Base-by-base conservation (phyloP, 1,284 basidiomycete genomes). In the Rhodotorula glutinis region DNA sequence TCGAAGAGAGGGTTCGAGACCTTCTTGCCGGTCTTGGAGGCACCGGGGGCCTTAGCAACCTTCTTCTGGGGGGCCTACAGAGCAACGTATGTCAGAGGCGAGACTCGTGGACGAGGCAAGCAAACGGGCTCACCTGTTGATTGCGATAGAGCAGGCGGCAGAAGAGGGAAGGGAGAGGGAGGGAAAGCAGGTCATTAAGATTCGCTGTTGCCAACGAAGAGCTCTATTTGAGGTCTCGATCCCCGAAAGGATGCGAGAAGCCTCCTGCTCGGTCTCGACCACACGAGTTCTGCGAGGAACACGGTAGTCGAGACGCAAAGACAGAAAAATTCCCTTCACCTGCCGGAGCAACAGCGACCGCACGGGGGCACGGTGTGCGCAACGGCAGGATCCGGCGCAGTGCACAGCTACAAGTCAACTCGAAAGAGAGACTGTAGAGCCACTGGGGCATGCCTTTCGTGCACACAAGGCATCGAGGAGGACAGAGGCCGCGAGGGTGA, bases 1-100 rank as follows among this genome's bases (percentile, higher is more conserved):
- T 97, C 93, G 80, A 98, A 96, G 77, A 98, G 88, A 78, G 95
- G 92, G 85, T 98, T 97, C 62, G 66, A 64, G 84, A 93, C 93
- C 79, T 87, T 85, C 64, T 84, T 79, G 80, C 83, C 82, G 75
- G 69, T 59, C 66, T 73, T 73, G 83, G 92, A 91, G 29, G 62
- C 54, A 53, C 63, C 65, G 57, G 72, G 71, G 60, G 70, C 68
- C 61, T 72, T 63, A 49, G 73, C 73, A 54, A 72, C 69, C 63
- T 68, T 68, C 41, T 53, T 53, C 33, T 55, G 46, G 38, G 66
- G 66, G 62, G 66, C 66, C 66, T 68, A 46, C 4, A 2, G 14
- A 53, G 55, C 21, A 5, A 46, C 17, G 7, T 3, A 10, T n/a
- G 23, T 10, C 47, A 19, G 46, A 46, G 16, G 13, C 17, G 19